These are phyloP conservation scores for Geotrichum aggregatum DNA, from an alignment of 1,139 yeast species.

Conservation along the genomic window DNA sequence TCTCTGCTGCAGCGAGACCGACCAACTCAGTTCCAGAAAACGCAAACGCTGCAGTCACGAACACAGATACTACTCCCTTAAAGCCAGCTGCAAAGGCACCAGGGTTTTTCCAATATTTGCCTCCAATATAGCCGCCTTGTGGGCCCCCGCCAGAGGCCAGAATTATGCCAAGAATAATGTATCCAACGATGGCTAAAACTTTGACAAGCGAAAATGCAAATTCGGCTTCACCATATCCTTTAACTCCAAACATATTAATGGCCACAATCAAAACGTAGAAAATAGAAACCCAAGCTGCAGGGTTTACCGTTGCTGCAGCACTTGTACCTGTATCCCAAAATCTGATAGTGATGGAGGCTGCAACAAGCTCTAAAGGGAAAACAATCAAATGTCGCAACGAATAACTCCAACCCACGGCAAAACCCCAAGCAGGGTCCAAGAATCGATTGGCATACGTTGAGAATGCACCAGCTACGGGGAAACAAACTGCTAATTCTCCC, in stretches of 20 bases:
- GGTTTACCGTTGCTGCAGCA: constrained; percentile 40
- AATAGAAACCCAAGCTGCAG: constrained; percentile 66
- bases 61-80: constrained; percentile 77
- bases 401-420: constrained; percentile 80
- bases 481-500: constrained; percentile 76
- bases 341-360: constrained; percentile 66
- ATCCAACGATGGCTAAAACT: constrained; percentile 58
- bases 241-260: constrained; percentile 63
- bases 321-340: constrained; percentile 45
- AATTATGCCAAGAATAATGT: constrained; percentile 58
- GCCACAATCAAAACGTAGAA: constrained; percentile 54
- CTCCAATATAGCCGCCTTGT: constrained; percentile 57
- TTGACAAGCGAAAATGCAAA: constrained; percentile 55
- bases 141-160: constrained; percentile 67
- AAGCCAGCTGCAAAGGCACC: constrained; percentile 62
- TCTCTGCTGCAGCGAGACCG: constrained; percentile 83
- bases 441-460: constrained; percentile 65
- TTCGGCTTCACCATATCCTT: constrained; percentile 70
- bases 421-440: constrained; percentile 74
- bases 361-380: constrained; percentile 69
- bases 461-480: constrained; percentile 78
- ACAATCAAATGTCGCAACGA: constrained; percentile 72
- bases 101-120: constrained; percentile 55
- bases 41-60: constrained; percentile 82
- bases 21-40: constrained; percentile 80